Evolutionary conservation across 345 rosid genomes (phyloP).

Genomic region (Eucalyptus erythrocorys): DNA sequence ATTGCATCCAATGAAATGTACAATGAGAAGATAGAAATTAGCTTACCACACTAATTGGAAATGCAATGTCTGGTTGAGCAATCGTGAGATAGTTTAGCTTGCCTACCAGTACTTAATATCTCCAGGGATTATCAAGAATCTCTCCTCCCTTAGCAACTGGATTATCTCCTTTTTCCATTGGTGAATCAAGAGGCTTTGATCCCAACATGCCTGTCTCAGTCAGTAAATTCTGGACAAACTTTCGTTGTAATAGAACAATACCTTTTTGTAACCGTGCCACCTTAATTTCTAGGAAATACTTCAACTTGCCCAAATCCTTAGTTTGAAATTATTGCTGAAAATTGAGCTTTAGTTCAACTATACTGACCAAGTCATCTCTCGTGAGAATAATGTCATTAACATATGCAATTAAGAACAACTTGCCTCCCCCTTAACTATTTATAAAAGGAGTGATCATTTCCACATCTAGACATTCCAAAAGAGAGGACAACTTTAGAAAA

Average conservation of each 20-base stretch:
- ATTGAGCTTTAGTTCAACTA: background rate
- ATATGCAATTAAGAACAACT: background rate
- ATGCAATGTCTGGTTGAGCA: background rate
- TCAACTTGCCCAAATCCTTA: background rate
- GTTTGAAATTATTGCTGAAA: background rate
- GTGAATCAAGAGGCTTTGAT: background rate
- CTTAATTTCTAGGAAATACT: background rate
- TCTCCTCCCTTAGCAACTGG: fast-evolving
- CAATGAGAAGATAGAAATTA: fast-evolving
- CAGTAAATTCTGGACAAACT: background rate
- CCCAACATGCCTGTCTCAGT: background rate
- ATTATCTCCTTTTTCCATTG: background rate
- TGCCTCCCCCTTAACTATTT: background rate
- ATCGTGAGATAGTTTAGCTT: background rate
- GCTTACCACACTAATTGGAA: background rate
- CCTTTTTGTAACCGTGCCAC: background rate
- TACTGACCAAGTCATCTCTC: background rate
- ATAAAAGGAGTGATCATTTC: background rate
- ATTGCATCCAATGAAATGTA: background rate
- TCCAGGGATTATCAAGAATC: background rate
- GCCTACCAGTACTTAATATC: background rate
- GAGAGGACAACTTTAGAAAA: background rate
- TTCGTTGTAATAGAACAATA: too few species aligned
- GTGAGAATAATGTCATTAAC: background rate
- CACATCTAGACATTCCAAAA: background rate